Evolutionary conservation across 108 stramenopile genomes (phyloP).

Genomic region (Stephanodiscus minutulus): DNA sequence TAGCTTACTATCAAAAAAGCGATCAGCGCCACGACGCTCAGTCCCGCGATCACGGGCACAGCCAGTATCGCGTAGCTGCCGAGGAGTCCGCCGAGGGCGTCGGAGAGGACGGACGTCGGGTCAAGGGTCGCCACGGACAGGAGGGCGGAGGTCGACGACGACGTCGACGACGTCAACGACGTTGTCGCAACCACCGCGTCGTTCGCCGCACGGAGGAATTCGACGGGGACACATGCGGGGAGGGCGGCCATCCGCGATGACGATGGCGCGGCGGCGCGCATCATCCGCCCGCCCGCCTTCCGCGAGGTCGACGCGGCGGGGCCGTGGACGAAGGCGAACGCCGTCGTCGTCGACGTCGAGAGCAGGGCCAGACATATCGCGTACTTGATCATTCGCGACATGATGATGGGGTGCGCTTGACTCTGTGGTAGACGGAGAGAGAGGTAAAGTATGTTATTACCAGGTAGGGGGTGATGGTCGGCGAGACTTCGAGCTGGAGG

Average conservation of each 20-base stretch:
- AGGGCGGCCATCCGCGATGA: not conserved
- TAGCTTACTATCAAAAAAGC: slow-evolving; percentile 72
- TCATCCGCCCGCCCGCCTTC: not conserved
- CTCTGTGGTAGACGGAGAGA: no score
- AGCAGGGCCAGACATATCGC: not conserved
- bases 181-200: slow-evolving; percentile 10
- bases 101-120: slow-evolving; percentile 73
- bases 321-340: not conserved
- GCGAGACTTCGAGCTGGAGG: no score
- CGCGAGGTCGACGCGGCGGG: not conserved
- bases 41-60: slow-evolving; percentile 79
- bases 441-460: no score
- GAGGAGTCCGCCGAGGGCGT: slow-evolving; percentile 63
- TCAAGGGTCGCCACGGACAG: slow-evolving; percentile 66
- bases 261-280: not conserved
- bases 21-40: slow-evolving; percentile 64
- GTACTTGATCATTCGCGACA: not conserved
- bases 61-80: slow-evolving; percentile 67
- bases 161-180: slow-evolving; percentile 13
- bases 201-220: slow-evolving; percentile 7
- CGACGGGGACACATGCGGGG: not conserved
- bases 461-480: no score
- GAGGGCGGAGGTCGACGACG: slow-evolving; percentile 1
- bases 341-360: not conserved
- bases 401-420: not conserved